A percentile compares a stretch with the other conserved stretches of the same genome.
phyloP scores from a whole-genome alignment of 2,329 filamentous ascomycete species.

The Penicillium sp. region DNA sequence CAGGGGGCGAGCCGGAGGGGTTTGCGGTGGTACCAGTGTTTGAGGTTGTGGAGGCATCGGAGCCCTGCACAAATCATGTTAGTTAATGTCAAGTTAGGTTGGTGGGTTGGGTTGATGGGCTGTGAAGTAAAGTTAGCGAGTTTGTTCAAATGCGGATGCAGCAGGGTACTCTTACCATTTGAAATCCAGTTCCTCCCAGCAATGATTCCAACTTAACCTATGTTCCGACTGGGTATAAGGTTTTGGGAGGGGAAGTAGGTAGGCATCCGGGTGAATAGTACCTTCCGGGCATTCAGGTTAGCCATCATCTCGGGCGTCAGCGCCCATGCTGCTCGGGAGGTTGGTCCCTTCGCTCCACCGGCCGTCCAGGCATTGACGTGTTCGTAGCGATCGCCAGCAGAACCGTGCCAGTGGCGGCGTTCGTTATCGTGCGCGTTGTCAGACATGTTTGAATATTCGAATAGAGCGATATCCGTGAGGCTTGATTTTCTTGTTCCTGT shows the following conservation, averaged over 20 bases:
- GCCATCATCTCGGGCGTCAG: slow-evolving; percentile 17
- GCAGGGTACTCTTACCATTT: too few relatives aligned
- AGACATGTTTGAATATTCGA: slow-evolving; percentile 7
- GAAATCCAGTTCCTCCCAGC: too few relatives aligned
- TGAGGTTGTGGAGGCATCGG: slow-evolving; percentile 31
- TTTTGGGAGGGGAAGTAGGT: background rate
- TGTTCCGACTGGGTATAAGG: too few relatives aligned
- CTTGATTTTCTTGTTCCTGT: background rate
- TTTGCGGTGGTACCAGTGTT: background rate
- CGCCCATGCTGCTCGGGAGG: slow-evolving; percentile 22
- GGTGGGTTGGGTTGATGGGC: background rate
- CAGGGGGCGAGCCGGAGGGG: background rate
- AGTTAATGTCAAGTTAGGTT: background rate
- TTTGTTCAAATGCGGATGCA: background rate
- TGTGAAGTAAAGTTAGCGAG: background rate
- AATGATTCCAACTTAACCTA: too few relatives aligned
- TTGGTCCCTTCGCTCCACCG: slow-evolving; percentile 31
- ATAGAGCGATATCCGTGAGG: slow-evolving; percentile 2
- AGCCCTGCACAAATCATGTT: slow-evolving; percentile 14
- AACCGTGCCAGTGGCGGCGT: slow-evolving; percentile 39
- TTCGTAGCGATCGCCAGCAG: slow-evolving; percentile 34
- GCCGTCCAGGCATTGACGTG: slow-evolving; percentile 39
- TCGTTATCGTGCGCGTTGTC: slow-evolving; percentile 25
- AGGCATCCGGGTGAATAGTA: background rate
- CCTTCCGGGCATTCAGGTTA: background rate